Base-by-base conservation (phyloP, 2,329 filamentous ascomycete genomes). In the Sporothrix variecibatus region DNA sequence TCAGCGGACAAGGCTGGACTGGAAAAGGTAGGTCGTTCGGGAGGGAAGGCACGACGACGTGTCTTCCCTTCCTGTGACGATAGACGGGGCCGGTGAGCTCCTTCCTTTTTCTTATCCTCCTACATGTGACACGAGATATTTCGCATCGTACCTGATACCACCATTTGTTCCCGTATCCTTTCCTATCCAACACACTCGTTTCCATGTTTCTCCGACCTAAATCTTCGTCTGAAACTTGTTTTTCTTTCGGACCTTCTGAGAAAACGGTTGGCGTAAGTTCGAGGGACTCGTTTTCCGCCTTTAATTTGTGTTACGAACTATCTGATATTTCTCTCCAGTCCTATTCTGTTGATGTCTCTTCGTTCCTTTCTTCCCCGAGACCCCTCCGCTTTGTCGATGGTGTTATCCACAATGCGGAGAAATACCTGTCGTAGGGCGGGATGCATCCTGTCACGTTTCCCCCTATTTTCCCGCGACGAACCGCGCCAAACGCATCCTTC, bases 1-100 rank as follows among this genome's bases (percentile, higher is more conserved):
- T 67, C 64, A 31, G 2, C n/a, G 9, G 56, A 31, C 53, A 34
- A 62, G 69, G 53, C 69, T 71, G 38, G 69, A 71, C 69, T 62
- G 23, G 53, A 62, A 62, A 71, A 23, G 26, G 69, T 28, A 62
- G 69, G 34, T 46, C 34, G 53, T 34, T 46, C 40, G 31, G 60
- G 34, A 40, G 34, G 20, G 31, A 40, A 34, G 20, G 60, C 11
- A 1, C 60, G 20, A 64, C 31, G 31, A 23, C 20, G 20, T 34
- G 17, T 12, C 12, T 60, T 31, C 26, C 56, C 2, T 17, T 51
- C 4, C 53, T 26, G 53, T 23, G n/a, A 23, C 17, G 6, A 23
- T 26, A n/a, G n/a, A n/a, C n/a, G n/a, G n/a, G n/a, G n/a, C n/a
- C n/a, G n/a, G n/a, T 5, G 34, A 34, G 34, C 34, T 46, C 20